A percentile compares a stretch with the other conserved stretches of the same genome.
Conservation (phyloP, 257 asterid genomes). For the Solanum arcanum region DNA sequence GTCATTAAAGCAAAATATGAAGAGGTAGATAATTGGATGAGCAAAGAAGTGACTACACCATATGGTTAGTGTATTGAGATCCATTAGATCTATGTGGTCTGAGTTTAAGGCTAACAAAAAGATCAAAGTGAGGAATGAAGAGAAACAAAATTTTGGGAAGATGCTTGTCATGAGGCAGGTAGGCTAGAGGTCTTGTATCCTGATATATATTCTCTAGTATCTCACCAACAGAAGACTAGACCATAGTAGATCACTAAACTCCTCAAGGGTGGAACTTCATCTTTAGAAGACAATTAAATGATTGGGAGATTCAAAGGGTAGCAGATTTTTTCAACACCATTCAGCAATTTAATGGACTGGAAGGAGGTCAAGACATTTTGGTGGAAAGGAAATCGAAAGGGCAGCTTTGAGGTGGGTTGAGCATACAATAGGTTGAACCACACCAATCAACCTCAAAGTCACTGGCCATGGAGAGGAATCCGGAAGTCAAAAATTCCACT, state of each 20-base stretch:
- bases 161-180: not conserved
- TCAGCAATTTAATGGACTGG: not conserved
- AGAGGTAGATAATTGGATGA: not conserved
- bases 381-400: not conserved
- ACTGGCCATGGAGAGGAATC: not conserved
- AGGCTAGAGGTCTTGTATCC: not conserved
- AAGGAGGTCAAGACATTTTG: not conserved
- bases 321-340: not conserved
- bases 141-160: not conserved
- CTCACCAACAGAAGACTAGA: not conserved
- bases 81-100: not conserved
- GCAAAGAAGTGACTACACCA: not conserved
- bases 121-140: not conserved
- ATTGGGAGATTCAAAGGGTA: not conserved
- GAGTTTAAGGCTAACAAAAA: not conserved
- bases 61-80: not conserved
- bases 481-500: not conserved
- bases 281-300: not conserved
- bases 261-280: not conserved
- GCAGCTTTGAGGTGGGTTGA: not conserved
- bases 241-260: not conserved
- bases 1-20: not conserved
- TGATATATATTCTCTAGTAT: too few species aligned
- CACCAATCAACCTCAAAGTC: not conserved
- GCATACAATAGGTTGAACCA: not conserved